Evolutionary conservation across 495 filamentous ascomycete genomes (phyloP).

Genomic region (Eremomyces bilateralis): DNA sequence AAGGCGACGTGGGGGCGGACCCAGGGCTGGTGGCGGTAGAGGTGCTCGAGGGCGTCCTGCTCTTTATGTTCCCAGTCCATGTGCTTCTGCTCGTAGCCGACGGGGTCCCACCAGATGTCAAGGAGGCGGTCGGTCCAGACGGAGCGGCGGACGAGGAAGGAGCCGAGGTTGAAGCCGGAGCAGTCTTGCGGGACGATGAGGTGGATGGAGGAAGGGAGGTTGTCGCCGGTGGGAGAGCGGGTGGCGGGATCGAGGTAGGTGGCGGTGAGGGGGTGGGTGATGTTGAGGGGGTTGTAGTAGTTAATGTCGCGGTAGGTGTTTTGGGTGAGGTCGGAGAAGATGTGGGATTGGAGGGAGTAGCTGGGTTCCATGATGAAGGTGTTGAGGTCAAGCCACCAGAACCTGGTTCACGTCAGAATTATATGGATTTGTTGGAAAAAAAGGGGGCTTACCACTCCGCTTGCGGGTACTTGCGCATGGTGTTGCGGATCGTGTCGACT

Average conservation of each 20-base stretch:
- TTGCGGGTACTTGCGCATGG: slow-evolving; percentile 79
- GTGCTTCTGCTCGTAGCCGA: slow-evolving; percentile 93
- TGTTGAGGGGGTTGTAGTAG: slow-evolving; percentile 84
- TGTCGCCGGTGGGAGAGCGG: slow-evolving; percentile 52
- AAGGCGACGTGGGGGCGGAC: slow-evolving; percentile 75
- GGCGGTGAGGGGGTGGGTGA: slow-evolving; percentile 56
- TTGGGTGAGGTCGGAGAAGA: slow-evolving; percentile 58
- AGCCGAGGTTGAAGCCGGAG: slow-evolving; percentile 86
- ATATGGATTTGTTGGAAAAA: slow-evolving; percentile 1
- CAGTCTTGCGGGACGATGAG: slow-evolving; percentile 87
- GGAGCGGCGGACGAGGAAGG: slow-evolving; percentile 73
- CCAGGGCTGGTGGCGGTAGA: slow-evolving; percentile 86
- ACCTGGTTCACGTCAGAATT: slow-evolving; percentile 33
- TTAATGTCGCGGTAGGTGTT: slow-evolving; percentile 92
- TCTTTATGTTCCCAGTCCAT: slow-evolving; percentile 99
- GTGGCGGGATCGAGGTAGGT: slow-evolving; percentile 52
- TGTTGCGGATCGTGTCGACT: slow-evolving; percentile 80
- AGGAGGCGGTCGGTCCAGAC: slow-evolving; percentile 80
- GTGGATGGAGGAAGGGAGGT: slow-evolving; percentile 51
- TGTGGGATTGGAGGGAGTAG: slow-evolving; percentile 71
- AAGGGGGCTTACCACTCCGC: slow-evolving; percentile 62
- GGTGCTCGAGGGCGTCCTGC: slow-evolving; percentile 80
- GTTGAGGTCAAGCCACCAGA: slow-evolving; percentile 98
- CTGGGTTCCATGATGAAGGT: slow-evolving; percentile 96
- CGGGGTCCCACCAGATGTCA: slow-evolving; percentile 97